Percentiles rank a stretch among this genome's conserved stretches.
Evolutionary conservation across 331 rosid genomes (phyloP).

Genomic region (Acacia pycnantha): DNA sequence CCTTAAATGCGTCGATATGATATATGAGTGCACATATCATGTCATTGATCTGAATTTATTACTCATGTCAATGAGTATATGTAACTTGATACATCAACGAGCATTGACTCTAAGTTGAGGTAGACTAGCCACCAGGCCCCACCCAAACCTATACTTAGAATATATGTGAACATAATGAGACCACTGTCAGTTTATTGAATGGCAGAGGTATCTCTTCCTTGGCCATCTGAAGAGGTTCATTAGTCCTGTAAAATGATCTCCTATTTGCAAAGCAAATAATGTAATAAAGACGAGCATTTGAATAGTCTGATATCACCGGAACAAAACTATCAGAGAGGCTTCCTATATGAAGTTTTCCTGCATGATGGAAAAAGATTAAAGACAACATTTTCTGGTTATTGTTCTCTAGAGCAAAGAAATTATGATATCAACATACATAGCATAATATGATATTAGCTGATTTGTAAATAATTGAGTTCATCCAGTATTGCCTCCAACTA

Average conservation of each 20-base stretch:
- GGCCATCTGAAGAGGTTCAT: background rate
- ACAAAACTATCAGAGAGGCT: background rate
- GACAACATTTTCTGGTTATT: background rate
- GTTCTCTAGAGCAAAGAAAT: background rate
- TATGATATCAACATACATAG: background rate
- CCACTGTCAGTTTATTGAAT: background rate
- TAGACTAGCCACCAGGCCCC: background rate
- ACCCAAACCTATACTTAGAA: background rate
- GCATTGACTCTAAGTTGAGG: background rate
- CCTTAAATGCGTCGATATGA: background rate
- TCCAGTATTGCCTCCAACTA: background rate
- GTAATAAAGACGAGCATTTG: background rate
- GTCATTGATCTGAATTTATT: background rate
- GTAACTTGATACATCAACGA: background rate
- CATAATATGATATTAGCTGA: background rate
- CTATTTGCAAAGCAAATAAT: background rate
- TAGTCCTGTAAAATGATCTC: background rate
- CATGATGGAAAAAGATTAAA: background rate
- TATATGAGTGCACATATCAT: background rate
- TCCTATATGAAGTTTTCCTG: background rate
- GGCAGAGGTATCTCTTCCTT: background rate
- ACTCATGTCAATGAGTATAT: background rate
- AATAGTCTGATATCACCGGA: background rate
- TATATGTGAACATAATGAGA: background rate
- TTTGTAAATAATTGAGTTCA: background rate